A percentile compares a stretch with the other conserved stretches of the same genome.
Evolutionary conservation across 306 rosid genomes (phyloP).

Genomic region (Cucurbita moschata): DNA sequence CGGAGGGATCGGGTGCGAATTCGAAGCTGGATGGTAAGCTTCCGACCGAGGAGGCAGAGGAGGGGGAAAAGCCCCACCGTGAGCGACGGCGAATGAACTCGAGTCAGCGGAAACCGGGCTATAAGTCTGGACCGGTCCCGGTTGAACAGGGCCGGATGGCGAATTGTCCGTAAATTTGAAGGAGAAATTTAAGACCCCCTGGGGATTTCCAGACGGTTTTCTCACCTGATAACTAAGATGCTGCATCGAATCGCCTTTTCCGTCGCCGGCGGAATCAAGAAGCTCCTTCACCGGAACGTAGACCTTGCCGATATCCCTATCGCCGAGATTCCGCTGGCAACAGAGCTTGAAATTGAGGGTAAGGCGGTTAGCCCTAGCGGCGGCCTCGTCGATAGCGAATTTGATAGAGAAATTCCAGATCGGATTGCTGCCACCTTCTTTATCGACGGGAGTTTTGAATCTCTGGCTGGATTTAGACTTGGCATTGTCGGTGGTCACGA

Average conservation of each 20-base stretch:
- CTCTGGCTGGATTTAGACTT: too few relatives aligned
- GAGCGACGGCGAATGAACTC: not conserved
- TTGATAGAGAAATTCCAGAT: conserved; percentile 42
- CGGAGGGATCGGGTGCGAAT: not conserved
- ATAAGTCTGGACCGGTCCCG: not conserved
- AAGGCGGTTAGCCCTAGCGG: conserved; percentile 28
- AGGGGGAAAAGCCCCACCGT: not conserved
- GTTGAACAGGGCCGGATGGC: not conserved
- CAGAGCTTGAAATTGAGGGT: conserved; percentile 28
- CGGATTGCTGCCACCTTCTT: conserved; percentile 11
- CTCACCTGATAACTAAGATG: conserved; percentile 38
- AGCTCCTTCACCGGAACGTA: conserved; percentile 46
- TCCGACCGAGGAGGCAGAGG: not conserved
- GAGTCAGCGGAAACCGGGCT: conserved; percentile 5
- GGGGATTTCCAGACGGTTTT: conserved; percentile 34
- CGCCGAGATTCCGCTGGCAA: conserved; percentile 34
- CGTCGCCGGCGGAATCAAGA: conserved; percentile 20
- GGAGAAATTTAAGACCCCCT: conserved; percentile 39
- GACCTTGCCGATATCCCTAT: conserved; percentile 40
- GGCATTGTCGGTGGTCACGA: too few relatives aligned
- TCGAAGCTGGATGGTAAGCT: not conserved
- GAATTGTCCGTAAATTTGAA: conserved; percentile 21
- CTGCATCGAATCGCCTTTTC: conserved; percentile 6
- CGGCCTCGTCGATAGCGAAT: conserved; percentile 29
- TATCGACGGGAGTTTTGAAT: too few relatives aligned